These are phyloP conservation scores for Globisporangium radiosum DNA, from an alignment of 352 stramenopile species.

Conservation along the genomic window DNA sequence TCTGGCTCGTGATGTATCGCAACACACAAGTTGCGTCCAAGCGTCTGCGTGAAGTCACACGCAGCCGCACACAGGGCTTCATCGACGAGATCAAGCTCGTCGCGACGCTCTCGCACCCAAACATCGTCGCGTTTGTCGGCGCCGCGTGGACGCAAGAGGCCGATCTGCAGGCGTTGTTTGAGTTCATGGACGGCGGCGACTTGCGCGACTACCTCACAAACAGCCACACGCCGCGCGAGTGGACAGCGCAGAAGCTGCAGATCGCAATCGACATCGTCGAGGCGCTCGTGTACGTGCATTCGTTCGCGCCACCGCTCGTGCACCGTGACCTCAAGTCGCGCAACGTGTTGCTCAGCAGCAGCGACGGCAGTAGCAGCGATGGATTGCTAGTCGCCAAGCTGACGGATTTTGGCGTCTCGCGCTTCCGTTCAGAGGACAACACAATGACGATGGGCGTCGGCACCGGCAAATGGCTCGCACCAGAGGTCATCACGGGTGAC, in stretches of 20 bases:
- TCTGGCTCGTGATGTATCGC: conserved; percentile 36
- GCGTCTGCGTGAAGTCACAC: neutral
- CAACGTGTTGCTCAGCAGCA: neutral
- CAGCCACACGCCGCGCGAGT: neutral
- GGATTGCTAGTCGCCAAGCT: conserved; percentile 31
- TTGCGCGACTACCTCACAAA: conserved; percentile 26
- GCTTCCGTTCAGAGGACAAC: neutral
- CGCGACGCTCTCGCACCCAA: conserved; percentile 31
- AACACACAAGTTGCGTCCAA: conserved; percentile 24
- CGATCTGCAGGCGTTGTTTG: conserved; percentile 27
- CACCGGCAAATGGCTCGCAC: conserved; percentile 32
- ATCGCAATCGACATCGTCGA: conserved; percentile 20
- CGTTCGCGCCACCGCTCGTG: conserved; percentile 14
- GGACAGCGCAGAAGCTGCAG: conserved; percentile 4
- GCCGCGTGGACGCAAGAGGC: conserved; percentile 39
- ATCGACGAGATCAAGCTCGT: conserved; percentile 50
- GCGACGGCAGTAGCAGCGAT: too few relatives aligned
- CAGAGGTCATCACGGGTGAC: conserved; percentile 44
- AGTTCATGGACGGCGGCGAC: conserved; percentile 24
- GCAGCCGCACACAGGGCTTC: conserved; percentile 31
- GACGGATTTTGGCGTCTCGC: conserved; percentile 49
- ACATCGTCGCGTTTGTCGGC: conserved; percentile 36
- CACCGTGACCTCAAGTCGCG: neutral
- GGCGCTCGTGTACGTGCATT: conserved; percentile 12
- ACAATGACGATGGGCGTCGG: too few relatives aligned